A percentile compares a stretch with the other conserved stretches of the same genome.
phyloP scores from a whole-genome alignment of 2,329 filamentous ascomycete species.

The Penicillium sp. region DNA sequence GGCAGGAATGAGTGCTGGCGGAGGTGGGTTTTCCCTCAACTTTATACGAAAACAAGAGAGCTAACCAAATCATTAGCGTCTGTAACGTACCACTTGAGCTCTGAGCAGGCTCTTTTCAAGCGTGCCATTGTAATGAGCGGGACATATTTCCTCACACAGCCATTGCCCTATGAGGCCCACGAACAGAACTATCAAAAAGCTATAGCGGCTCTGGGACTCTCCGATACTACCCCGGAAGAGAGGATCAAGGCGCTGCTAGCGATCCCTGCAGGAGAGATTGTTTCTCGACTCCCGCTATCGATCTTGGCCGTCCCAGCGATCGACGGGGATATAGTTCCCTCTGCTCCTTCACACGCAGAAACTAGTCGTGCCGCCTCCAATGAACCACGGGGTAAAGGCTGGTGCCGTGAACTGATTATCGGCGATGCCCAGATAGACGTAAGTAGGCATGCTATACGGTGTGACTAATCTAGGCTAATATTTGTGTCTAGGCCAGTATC shows the following conservation, averaged over 20 bases:
- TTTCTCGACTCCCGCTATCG: slow-evolving; percentile 45
- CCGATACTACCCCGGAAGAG: slow-evolving; percentile 42
- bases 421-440: slow-evolving; percentile 56
- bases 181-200: slow-evolving; percentile 50
- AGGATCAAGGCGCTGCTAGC: slow-evolving; percentile 48
- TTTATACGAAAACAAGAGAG: slow-evolving; percentile 13
- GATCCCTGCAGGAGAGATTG: slow-evolving; percentile 48
- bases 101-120: slow-evolving; percentile 46
- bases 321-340: slow-evolving; percentile 50
- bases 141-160: slow-evolving; percentile 49
- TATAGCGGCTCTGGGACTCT: slow-evolving; percentile 47
- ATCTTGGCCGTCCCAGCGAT: slow-evolving; percentile 44
- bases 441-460: slow-evolving; percentile 21
- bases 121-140: slow-evolving; percentile 51
- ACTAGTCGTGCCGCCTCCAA: slow-evolving; percentile 30
- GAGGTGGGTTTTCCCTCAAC: slow-evolving; percentile 28
- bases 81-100: slow-evolving; percentile 41
- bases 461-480: not conserved
- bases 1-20: slow-evolving; percentile 57
- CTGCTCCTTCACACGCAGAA: slow-evolving; percentile 29
- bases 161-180: slow-evolving; percentile 43
- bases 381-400: slow-evolving; percentile 48
- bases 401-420: slow-evolving; percentile 54
- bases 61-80: slow-evolving; percentile 28
- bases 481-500: slow-evolving; percentile 30